Percentiles rank a stretch among this genome's conserved stretches.
These are phyloP conservation scores for Yamadazyma kitorensis DNA, from an alignment of 805 yeast genomes.

Conservation along the genomic window DNA sequence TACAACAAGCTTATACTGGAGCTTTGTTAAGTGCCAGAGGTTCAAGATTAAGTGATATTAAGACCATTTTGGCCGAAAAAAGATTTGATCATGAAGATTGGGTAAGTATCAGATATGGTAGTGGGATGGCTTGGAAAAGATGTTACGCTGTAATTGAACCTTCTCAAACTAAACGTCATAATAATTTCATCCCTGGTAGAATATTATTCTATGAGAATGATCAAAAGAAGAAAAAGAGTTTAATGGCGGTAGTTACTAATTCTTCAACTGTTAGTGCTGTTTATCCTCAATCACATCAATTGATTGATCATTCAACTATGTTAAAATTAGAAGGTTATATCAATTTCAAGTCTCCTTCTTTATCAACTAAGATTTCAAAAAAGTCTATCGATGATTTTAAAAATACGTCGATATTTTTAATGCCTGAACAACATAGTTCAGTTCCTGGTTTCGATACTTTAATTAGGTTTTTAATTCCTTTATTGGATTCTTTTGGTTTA, in stretches of 20 bases:
- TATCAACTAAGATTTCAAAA: slow-evolving; percentile 32
- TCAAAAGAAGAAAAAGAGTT: slow-evolving; percentile 62
- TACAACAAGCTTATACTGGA: slow-evolving; percentile 96
- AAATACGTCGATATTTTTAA: slow-evolving; percentile 42
- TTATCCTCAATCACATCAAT: slow-evolving; percentile 80
- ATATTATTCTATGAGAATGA: slow-evolving; percentile 82
- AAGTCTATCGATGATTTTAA: slow-evolving; percentile 30
- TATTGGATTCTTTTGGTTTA: slow-evolving; percentile 42
- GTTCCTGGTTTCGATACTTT: slow-evolving; percentile 51
- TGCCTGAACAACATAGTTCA: slow-evolving; percentile 44
- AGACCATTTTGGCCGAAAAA: slow-evolving; percentile 79
- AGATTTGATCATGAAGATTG: slow-evolving; percentile 89
- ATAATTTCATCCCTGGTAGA: slow-evolving; percentile 52
- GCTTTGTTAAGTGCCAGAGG: slow-evolving; percentile 93
- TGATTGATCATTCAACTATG: slow-evolving; percentile 85
- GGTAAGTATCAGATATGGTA: slow-evolving; percentile 92
- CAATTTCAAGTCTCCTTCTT: slow-evolving; percentile 45
- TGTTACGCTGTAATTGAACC: slow-evolving; percentile 90
- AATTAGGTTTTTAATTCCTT: slow-evolving; percentile 40
- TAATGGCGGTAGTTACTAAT: slow-evolving; percentile 74
- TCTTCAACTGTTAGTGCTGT: slow-evolving; percentile 81
- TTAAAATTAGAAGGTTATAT: slow-evolving; percentile 86
- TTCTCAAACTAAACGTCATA: slow-evolving; percentile 48
- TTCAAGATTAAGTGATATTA: slow-evolving; percentile 78
- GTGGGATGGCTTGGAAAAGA: slow-evolving; percentile 97